These are phyloP conservation scores for Tylopilus felleus DNA, from an alignment of 768 basidiomycete species.

Conservation along the genomic window DNA sequence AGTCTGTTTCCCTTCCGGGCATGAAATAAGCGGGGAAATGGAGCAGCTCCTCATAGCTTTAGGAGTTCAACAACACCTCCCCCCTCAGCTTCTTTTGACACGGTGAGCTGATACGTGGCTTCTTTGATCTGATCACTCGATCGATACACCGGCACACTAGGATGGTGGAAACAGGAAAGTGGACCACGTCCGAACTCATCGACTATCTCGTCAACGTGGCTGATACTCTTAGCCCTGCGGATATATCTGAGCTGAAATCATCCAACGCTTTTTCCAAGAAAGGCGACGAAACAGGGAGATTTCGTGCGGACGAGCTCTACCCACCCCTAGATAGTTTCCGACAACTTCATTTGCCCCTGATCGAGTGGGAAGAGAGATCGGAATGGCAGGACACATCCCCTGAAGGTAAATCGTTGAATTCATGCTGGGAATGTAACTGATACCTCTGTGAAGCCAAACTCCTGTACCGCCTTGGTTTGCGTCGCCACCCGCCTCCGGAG, in stretches of 20 bases:
- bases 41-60: not conserved
- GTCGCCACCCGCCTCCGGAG: not conserved
- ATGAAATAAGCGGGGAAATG: not conserved
- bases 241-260: not conserved
- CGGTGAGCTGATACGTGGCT: not conserved
- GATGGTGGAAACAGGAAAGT: conserved; percentile 3
- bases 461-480: not conserved
- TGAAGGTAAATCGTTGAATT: conserved; percentile 27
- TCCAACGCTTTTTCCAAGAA: conserved; percentile 52
- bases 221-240: not conserved
- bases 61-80: not conserved
- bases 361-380: conserved; percentile 72
- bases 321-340: conserved; percentile 73
- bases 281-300: not conserved
- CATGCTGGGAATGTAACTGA: not conserved
- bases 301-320: conserved; percentile 68
- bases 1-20: not conserved
- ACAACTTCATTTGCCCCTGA: conserved; percentile 65
- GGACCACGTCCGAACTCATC: conserved; percentile 3
- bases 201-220: conserved; percentile 2
- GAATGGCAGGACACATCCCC: conserved; percentile 53
- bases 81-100: not conserved
- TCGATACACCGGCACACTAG: not conserved
- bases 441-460: not conserved
- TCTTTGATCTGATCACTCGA: not conserved